phyloP scores from a whole-genome alignment of 805 yeast genomes.

The Candida piceae region DNA sequence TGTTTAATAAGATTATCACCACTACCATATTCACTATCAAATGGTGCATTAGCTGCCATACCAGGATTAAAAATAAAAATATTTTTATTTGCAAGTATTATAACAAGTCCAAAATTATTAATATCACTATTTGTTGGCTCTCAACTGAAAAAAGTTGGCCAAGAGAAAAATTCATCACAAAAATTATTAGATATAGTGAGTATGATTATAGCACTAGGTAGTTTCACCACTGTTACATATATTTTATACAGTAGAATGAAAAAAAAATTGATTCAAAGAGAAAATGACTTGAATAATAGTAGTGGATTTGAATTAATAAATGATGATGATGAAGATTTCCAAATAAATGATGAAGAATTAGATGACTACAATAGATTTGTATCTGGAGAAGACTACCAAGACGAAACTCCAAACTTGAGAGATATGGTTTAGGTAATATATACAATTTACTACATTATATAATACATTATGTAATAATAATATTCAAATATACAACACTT shows the following conservation, averaged over 20 bases:
- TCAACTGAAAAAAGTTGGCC: constrained; percentile 65
- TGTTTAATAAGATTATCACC: constrained; percentile 82
- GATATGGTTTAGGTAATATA: neutral
- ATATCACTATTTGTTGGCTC: constrained; percentile 75
- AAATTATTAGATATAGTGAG: constrained; percentile 60
- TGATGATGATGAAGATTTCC: neutral
- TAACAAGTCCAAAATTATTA: constrained; percentile 80
- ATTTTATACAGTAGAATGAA: constrained; percentile 57
- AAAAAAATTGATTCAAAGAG: constrained; percentile 20
- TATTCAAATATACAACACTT: too few relatives aligned
- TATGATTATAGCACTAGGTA: constrained; percentile 48
- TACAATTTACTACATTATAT: neutral
- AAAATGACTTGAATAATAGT: neutral
- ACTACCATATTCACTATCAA: constrained; percentile 84
- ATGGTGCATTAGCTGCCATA: constrained; percentile 87
- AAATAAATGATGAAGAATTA: neutral
- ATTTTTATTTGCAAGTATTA: constrained; percentile 63
- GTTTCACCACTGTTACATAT: constrained; percentile 59
- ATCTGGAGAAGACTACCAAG: neutral
- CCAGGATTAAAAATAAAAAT: constrained; percentile 63
- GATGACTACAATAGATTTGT: constrained; percentile 2
- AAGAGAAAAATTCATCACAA: constrained; percentile 38
- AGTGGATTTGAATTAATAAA: neutral
- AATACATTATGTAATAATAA: too few relatives aligned
- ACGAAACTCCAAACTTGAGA: neutral